Percentiles rank a stretch among this genome's conserved stretches.
Conservation (phyloP, 1,284 basidiomycete species). For the Ganoderma boninense region DNA sequence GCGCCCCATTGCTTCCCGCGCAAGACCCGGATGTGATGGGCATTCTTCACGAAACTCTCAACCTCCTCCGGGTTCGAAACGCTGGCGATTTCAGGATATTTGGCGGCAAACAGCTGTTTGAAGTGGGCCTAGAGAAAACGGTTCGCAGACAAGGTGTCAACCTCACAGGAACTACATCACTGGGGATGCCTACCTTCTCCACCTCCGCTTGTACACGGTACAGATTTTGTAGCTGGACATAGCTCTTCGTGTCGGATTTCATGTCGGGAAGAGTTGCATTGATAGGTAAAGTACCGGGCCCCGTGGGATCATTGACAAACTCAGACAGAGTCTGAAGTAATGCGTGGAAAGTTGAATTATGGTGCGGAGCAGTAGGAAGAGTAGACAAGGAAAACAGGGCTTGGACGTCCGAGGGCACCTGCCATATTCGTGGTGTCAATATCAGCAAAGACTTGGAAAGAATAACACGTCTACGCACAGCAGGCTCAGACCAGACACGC, state of each 20-base stretch:
- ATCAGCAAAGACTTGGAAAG: neutral
- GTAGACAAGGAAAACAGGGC: slow-evolving; percentile 60
- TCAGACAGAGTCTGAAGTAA: slow-evolving; percentile 82
- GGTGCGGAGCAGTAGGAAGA: slow-evolving; percentile 50
- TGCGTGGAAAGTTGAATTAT: slow-evolving; percentile 74
- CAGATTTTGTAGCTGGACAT: slow-evolving; percentile 81
- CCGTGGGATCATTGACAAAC: slow-evolving; percentile 53
- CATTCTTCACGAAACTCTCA: slow-evolving; percentile 91
- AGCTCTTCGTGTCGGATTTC: slow-evolving; percentile 89
- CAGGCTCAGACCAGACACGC: slow-evolving; percentile 73
- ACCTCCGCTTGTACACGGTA: slow-evolving; percentile 78
- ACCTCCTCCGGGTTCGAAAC: slow-evolving; percentile 65
- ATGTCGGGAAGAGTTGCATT: slow-evolving; percentile 90
- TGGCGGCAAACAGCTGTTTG: slow-evolving; percentile 34
- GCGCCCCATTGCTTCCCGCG: slow-evolving; percentile 74
- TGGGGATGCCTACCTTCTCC: slow-evolving; percentile 57
- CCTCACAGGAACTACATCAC: neutral
- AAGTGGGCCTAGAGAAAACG: slow-evolving; percentile 33
- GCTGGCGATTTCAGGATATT: slow-evolving; percentile 34
- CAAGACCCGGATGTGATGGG: slow-evolving; percentile 83
- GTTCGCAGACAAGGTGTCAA: neutral
- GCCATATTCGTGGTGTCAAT: neutral
- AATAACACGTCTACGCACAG: slow-evolving; percentile 42
- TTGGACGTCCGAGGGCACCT: slow-evolving; percentile 74
- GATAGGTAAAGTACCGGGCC: slow-evolving; percentile 52